Evolutionary conservation across 441 rosid species (phyloP), one percentile per base, ranked within the genome.

Genomic region (Gossypium schwendimanii): DNA sequence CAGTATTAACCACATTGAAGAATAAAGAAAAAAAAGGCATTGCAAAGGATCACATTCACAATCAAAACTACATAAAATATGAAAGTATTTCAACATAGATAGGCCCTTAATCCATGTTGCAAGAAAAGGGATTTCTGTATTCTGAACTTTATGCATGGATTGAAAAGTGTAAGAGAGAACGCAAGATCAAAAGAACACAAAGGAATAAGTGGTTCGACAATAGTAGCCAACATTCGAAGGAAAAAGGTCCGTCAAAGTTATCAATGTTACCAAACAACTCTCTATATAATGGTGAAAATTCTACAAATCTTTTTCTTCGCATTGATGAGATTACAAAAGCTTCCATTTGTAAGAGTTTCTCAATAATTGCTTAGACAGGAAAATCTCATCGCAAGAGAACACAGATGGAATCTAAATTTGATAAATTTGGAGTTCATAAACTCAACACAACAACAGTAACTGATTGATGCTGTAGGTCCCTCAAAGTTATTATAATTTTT

Each of bases 1-100:
- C 70, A 55, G 12, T 17, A 52, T 79, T 59, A 73, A 50, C 21
- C 73, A 64, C 61, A 20, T 54, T 18, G 59, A 54, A 17, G 44
- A 39, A 39, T 8, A 39, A 39, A 39, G 44, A 39, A 8, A 39
- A 33, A n/a, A 44, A 39, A 0, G n/a, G 24, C 10, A 31, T 68
- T 50, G 17, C 21, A 26, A 68, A 52, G 24, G 24, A 52, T 31
- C 60, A 52, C 26, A 52, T 52, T 28, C 8, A 10, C 17, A 11
- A 17, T 68, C 28, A 28, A 50, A 11, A 57, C 47, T 17, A 52
- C 1, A 28, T 17, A 28, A 31, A 9, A 10, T 68, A 17, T 17
- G 39, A 26, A 68, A 67, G 8, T 9, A 67, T 15, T 67, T 24
- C 3, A 2, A 67, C 53, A 49, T 6, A 65, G 52, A 49, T 49